Evolutionary conservation across 2,329 filamentous ascomycete genomes (phyloP).

Genomic region (Fusarium abutilonis): DNA sequence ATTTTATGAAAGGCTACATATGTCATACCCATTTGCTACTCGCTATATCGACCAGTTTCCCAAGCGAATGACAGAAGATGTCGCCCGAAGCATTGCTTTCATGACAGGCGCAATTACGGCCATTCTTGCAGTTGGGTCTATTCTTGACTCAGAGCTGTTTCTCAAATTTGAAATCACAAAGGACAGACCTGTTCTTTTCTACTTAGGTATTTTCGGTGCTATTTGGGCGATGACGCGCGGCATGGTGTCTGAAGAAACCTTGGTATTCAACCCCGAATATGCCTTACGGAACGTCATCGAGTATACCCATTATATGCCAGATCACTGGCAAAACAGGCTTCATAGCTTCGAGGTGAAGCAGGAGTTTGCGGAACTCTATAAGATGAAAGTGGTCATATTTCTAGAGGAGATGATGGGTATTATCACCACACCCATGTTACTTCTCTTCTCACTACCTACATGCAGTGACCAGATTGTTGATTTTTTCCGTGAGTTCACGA

Average conservation of each 20-base stretch:
- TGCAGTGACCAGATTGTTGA: constrained; percentile 94
- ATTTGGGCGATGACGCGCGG: constrained; percentile 87
- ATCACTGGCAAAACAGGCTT: constrained; percentile 87
- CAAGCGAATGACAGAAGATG: constrained; percentile 89
- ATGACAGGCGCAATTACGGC: constrained; percentile 86
- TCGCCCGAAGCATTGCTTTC: constrained; percentile 86
- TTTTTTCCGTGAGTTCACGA: constrained; percentile 97
- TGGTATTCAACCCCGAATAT: constrained; percentile 91
- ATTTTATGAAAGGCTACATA: constrained; percentile 87
- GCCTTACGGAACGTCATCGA: constrained; percentile 89
- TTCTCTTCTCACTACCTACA: constrained; percentile 85
- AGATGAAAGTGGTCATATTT: constrained; percentile 92
- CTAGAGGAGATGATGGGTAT: constrained; percentile 92
- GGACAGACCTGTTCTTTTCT: constrained; percentile 90
- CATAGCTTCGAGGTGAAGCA: constrained; percentile 92
- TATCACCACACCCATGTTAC: constrained; percentile 87
- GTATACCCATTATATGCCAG: constrained; percentile 90
- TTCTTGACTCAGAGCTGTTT: constrained; percentile 92
- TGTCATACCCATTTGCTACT: constrained; percentile 93
- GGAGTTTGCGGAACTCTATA: constrained; percentile 90
- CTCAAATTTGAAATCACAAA: constrained; percentile 90
- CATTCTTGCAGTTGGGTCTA: constrained; percentile 81
- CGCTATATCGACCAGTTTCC: constrained; percentile 96
- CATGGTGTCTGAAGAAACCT: constrained; percentile 85
- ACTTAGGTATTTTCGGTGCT: constrained; percentile 82